These are phyloP conservation scores for Dunaliella salina DNA, from an alignment of 163 green algal genomes.

Conservation along the genomic window DNA sequence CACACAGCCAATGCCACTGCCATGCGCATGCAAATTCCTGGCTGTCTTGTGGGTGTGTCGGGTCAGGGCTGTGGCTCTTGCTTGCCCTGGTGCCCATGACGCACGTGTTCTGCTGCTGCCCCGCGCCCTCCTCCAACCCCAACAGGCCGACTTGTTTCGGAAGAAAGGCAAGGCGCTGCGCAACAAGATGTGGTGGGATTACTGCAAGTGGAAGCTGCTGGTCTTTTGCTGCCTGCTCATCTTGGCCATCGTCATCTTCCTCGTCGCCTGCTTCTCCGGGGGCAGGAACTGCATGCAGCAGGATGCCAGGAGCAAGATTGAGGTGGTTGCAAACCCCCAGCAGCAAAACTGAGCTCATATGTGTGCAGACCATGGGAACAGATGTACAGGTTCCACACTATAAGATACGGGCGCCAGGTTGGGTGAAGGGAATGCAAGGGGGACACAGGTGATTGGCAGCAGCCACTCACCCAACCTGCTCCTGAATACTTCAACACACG, in stretches of 20 bases:
- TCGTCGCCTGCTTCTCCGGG: slow-evolving; percentile 72
- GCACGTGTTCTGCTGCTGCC: too few species aligned
- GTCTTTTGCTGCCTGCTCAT: slow-evolving; percentile 63
- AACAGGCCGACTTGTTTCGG: slow-evolving; percentile 45
- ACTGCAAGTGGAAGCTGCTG: slow-evolving; percentile 88
- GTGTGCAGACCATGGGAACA: too few species aligned
- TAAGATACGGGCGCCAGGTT: too few species aligned
- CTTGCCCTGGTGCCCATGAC: too few species aligned
- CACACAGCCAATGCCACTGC: too few species aligned
- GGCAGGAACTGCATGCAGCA: slow-evolving; percentile 38
- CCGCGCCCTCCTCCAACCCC: too few species aligned
- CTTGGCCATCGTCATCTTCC: slow-evolving; percentile 75
- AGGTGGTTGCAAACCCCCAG: background rate
- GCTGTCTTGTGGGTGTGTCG: too few species aligned
- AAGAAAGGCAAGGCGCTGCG: slow-evolving; percentile 60
- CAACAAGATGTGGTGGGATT: slow-evolving; percentile 89
- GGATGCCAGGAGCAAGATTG: background rate
- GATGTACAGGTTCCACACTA: too few species aligned
- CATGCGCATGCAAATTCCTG: too few species aligned
- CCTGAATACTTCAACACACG: too few species aligned
- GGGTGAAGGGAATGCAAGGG: background rate
- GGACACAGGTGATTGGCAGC: background rate
- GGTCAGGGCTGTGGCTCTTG: too few species aligned
- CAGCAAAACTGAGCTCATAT: too few species aligned
- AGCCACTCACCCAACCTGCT: background rate